Percentiles rank a stretch among this genome's conserved stretches.
phyloP scores from a whole-genome alignment of 805 yeast genomes.

The Yarrowia osloensis region DNA sequence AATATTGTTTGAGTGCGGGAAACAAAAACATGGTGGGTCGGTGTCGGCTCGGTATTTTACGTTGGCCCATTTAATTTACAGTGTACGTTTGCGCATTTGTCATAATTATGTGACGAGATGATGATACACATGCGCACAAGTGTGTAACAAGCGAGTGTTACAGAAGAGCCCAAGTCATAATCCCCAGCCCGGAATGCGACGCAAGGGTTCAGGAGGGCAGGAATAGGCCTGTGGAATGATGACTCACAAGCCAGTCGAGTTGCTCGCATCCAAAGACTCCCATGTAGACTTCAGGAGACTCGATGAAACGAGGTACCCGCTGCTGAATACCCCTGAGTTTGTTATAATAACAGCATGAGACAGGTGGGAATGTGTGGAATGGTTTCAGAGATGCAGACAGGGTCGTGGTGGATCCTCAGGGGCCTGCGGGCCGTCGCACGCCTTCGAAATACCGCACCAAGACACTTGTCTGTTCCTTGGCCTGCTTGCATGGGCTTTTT shows the following conservation, averaged over 20 bases:
- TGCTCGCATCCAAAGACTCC: neutral
- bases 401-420: neutral
- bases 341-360: constrained; percentile 5
- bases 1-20: too few relatives aligned
- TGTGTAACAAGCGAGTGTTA: neutral
- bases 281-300: neutral
- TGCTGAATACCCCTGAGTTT: neutral
- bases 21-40: too few relatives aligned
- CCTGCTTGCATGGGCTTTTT: neutral
- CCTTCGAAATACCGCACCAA: too few relatives aligned
- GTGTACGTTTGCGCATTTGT: neutral
- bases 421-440: neutral
- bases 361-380: constrained; percentile 6
- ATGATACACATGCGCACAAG: too few relatives aligned
- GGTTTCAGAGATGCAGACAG: neutral
- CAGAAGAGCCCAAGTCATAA: neutral
- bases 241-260: too few relatives aligned
- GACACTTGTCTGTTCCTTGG: too few relatives aligned
- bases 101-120: neutral
- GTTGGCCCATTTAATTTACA: too few relatives aligned
- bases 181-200: neutral
- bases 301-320: constrained; percentile 21
- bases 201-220: neutral
- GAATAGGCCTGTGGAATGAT: neutral
- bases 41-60: too few relatives aligned